A percentile compares a stretch with the other conserved stretches of the same genome.
These are phyloP conservation scores for Rutidosis leptorrhynchoides DNA, from an alignment of 129 eudicot species.

Conservation along the genomic window DNA sequence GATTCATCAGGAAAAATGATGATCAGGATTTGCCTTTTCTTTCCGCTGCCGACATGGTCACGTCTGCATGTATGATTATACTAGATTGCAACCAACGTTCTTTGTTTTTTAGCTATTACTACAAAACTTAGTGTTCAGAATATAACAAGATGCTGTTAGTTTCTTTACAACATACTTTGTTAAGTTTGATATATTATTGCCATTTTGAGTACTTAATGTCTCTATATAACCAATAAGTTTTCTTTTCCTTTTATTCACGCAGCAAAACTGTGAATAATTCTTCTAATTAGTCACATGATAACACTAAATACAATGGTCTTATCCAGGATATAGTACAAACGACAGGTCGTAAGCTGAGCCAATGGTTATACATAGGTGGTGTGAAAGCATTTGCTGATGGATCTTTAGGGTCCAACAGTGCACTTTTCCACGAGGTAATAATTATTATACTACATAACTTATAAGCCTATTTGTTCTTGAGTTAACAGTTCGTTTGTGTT, in stretches of 20 bases:
- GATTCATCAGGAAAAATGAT: slow-evolving; percentile 63
- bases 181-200: not conserved
- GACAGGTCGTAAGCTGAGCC: slow-evolving; percentile 66
- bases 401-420: slow-evolving; percentile 94
- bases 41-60: slow-evolving; percentile 87
- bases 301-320: not conserved
- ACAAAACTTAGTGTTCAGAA: not conserved
- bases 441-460: slow-evolving; percentile 4
- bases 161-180: not conserved
- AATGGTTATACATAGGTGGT: slow-evolving; percentile 85
- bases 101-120: not conserved
- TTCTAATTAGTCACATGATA: not conserved
- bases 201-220: not conserved
- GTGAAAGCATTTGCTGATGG: slow-evolving; percentile 95
- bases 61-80: slow-evolving; percentile 53
- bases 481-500: slow-evolving; percentile 2
- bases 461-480: not conserved
- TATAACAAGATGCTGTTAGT: not conserved
- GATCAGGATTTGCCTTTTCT: slow-evolving; percentile 88
- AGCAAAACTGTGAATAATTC: not conserved
- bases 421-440: slow-evolving; percentile 74
- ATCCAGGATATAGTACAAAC: slow-evolving; percentile 51
- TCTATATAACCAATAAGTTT: slow-evolving; percentile 16
- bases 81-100: slow-evolving; percentile 9
- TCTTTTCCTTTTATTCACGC: not conserved